Conservation (phyloP, 179 eudicot species). For the Sideroxylon spinosum region DNA sequence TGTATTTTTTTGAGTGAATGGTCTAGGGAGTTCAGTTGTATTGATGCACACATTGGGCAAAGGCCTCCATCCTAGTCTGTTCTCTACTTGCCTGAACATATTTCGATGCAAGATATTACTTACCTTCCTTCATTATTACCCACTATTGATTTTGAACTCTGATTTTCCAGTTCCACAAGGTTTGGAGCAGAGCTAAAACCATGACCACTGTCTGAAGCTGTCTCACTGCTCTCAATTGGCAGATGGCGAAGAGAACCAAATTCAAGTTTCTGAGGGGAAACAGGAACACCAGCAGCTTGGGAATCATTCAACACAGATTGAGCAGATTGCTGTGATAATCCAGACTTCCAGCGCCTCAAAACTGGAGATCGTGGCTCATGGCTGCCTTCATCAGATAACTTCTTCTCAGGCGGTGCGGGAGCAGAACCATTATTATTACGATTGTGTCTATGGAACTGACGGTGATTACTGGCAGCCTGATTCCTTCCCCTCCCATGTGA, state of each 20-base stretch:
- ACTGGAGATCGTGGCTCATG: constrained; percentile 4
- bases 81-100: neutral
- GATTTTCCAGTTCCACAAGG: constrained; percentile 1
- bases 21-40: too few species aligned
- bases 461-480: constrained; percentile 13
- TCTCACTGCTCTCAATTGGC: constrained; percentile 10
- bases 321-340: neutral
- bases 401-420: constrained; percentile 7
- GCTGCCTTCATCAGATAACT: constrained; percentile 13
- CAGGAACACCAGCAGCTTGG: constrained; percentile 11
- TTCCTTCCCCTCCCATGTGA: constrained; percentile 26
- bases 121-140: constrained; percentile 24
- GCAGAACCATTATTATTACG: constrained; percentile 10
- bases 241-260: constrained; percentile 36
- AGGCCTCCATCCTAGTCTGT: too few species aligned
- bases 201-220: constrained; percentile 11
- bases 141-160: constrained; percentile 13
- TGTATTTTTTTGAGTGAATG: too few species aligned
- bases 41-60: too few species aligned
- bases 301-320: neutral
- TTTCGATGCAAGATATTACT: neutral
- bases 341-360: too few species aligned
- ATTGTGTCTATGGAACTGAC: constrained; percentile 17
- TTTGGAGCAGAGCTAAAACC: constrained; percentile 11
- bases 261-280: constrained; percentile 18